Evolutionary conservation across 208 protist species (phyloP).

Genomic region (Strigomonas culicis): DNA sequence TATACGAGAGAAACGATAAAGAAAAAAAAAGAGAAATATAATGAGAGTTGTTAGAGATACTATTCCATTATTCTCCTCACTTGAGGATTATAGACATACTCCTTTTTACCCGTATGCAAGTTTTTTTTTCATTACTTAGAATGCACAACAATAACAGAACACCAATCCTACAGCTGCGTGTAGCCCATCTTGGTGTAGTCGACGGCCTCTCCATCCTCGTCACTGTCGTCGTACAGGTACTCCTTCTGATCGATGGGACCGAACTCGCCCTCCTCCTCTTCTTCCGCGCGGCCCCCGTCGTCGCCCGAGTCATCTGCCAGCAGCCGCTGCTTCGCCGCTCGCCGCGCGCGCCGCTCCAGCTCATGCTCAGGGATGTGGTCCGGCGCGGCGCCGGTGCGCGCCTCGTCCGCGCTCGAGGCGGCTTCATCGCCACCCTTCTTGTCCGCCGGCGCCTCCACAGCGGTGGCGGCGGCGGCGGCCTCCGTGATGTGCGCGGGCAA

Average conservation of each 20-base stretch:
- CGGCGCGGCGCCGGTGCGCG: too few relatives aligned
- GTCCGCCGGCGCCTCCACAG: too few relatives aligned
- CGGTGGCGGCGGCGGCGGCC: too few relatives aligned
- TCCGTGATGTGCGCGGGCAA: too few relatives aligned
- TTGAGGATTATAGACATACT: background rate
- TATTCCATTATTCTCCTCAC: background rate
- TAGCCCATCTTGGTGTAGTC: slow-evolving; percentile 36
- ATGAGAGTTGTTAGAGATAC: slow-evolving; percentile 9
- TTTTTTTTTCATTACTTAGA: slow-evolving; percentile 5
- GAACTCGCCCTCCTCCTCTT: background rate
- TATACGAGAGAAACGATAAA: too few relatives aligned
- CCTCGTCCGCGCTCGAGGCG: too few relatives aligned
- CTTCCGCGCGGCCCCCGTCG: background rate
- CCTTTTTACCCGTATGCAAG: background rate
- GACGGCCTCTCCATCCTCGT: slow-evolving; percentile 4
- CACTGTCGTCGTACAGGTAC: background rate
- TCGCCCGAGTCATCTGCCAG: background rate
- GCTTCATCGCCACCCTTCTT: too few relatives aligned
- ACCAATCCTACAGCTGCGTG: slow-evolving; percentile 2
- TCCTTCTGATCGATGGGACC: background rate
- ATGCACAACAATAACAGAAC: too few relatives aligned
- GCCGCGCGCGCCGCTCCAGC: too few relatives aligned
- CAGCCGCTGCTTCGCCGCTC: too few relatives aligned
- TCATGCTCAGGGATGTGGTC: too few relatives aligned
- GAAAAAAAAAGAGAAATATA: slow-evolving; percentile 17